Percentiles rank a stretch among this genome's conserved stretches.
phyloP scores from a whole-genome alignment of 1,284 basidiomycete species.

The Earliella scabrosa region DNA sequence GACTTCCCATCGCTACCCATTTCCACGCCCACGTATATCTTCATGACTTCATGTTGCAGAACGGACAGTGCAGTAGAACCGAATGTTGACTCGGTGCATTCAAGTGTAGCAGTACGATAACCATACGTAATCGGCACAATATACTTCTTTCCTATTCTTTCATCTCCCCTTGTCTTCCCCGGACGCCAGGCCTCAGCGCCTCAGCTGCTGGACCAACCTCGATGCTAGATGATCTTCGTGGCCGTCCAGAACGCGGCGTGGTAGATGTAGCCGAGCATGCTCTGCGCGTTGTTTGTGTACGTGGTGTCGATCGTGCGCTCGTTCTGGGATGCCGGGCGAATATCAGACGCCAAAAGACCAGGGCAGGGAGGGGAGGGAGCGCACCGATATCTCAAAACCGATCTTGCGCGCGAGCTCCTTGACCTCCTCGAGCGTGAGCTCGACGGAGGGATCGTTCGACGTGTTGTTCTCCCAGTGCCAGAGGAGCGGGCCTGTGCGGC shows the following conservation, averaged over 20 bases:
- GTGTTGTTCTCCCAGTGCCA: conserved; percentile 97
- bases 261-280: conserved; percentile 91
- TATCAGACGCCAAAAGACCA: not conserved
- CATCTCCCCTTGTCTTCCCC: not conserved
- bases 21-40: no score
- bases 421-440: conserved; percentile 89
- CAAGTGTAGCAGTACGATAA: no score
- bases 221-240: conserved; percentile 57
- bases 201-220: no score
- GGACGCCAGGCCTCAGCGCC: no score
- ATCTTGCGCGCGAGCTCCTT: conserved; percentile 75
- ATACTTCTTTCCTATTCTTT: not conserved
- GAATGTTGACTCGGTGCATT: no score
- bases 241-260: conserved; percentile 86
- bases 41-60: no score
- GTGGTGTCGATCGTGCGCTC: conserved; percentile 82
- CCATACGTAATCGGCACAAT: not conserved
- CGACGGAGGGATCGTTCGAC: conserved; percentile 82
- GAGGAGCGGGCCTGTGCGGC: conserved; percentile 75
- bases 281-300: conserved; percentile 84
- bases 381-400: conserved; percentile 74
- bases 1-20: no score
- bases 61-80: no score
- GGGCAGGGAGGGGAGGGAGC: not conserved
- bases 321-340: conserved; percentile 52